Evolutionary conservation across 495 filamentous ascomycete genomes (phyloP), one percentile per base, ranked within the genome.

Genomic region (Trichocladium antarcticum): DNA sequence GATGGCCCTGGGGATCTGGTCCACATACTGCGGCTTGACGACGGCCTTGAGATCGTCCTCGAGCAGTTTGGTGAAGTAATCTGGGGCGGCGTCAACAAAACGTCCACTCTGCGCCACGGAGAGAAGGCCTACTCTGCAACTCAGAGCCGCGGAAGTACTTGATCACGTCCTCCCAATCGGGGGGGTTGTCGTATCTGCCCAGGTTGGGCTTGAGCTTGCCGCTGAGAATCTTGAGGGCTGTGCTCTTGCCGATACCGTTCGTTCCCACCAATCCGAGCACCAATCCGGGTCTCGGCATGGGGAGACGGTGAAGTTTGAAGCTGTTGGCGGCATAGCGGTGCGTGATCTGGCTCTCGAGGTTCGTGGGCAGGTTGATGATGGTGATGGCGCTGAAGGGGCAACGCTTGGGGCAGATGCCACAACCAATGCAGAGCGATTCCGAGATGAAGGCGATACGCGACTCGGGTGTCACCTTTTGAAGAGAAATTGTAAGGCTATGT

Each of bases 181-280:
- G 93, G 1, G 90, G 89, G 67, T 96, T 90, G 52, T 97, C 89
- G 68, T 84, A 96, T 59, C 86, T 75, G 45, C 92, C 92, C 60
- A 98, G 68, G 62, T 98, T 98, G 42, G 92, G 92, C 81, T 98
- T 98, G 54, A 97, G 75, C 68, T 97, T 98, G 51, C 92, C 92
- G 60, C 87, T 92, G 55, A 98, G 79, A 62, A 98, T 96, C 73
- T 97, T 97, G 65, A 98, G 73, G 1, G 92, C 92, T 0, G 92
- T 97, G 70, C 89, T 95, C 77, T 98, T 97, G 67, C 92, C 92
- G 62, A 97, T 98, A 84, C 92, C 92, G 80, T 98, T 97, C 45
- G 90, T 96, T 61, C 92, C 92, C 16, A 98, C 92, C 37, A 98
- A 78, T 68, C 92, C 92, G 19, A 98, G 73, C n/a, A 98, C 93